Conservation (phyloP, 345 rosid species). For the thale cress (Arabidopsis thaliana) region DNA sequence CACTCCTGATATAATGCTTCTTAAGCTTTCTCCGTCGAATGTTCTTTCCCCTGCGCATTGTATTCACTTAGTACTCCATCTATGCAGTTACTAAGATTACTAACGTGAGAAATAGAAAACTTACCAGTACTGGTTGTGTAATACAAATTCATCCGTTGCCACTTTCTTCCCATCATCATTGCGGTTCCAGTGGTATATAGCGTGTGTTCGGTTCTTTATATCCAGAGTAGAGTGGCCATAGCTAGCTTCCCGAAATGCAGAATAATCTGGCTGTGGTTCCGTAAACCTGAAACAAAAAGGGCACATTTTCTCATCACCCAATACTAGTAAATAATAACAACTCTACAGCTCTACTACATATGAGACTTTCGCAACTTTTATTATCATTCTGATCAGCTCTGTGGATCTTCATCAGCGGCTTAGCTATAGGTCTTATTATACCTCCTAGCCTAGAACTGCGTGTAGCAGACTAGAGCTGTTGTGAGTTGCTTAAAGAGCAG, state of each 20-base stretch:
- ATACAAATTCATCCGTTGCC: slow-evolving; percentile 62
- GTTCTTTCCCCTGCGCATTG: slow-evolving; percentile 61
- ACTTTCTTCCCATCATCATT: slow-evolving; percentile 89
- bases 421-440: neutral
- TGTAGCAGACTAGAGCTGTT: slow-evolving; percentile 6
- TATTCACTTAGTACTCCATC: slow-evolving; percentile 19
- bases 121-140: slow-evolving; percentile 82
- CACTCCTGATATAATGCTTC: slow-evolving; percentile 54
- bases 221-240: slow-evolving; percentile 90
- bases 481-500: neutral
- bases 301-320: neutral
- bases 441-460: neutral
- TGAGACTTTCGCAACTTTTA: neutral
- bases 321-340: neutral
- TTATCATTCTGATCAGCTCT: neutral
- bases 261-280: slow-evolving; percentile 90
- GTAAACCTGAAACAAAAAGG: slow-evolving; percentile 57
- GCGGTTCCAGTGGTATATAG: slow-evolving; percentile 89
- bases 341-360: neutral
- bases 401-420: neutral
- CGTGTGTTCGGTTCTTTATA: slow-evolving; percentile 85
- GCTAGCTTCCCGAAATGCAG: slow-evolving; percentile 97
- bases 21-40: slow-evolving; percentile 63
- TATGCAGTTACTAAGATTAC: neutral
- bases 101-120: slow-evolving; percentile 31